A percentile compares a stretch with the other conserved stretches of the same genome.
These are phyloP conservation scores for Sphenostylis stenocarpa DNA, from an alignment of 306 rosid species.

Conservation along the genomic window DNA sequence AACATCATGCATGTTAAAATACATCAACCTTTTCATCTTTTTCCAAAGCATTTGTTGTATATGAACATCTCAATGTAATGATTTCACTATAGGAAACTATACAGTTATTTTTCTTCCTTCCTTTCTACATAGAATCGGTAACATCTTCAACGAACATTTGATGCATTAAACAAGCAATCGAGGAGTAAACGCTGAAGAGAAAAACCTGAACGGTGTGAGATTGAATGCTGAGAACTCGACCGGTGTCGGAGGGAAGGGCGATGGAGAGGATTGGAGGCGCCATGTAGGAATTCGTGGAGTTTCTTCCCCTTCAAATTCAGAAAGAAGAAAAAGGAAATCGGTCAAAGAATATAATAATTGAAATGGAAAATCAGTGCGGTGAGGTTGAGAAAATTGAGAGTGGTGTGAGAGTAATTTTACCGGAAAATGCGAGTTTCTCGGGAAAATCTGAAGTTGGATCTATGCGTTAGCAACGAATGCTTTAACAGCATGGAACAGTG, in stretches of 20 bases:
- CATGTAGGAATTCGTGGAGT: constrained; percentile 40
- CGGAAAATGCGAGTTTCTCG: constrained; percentile 39
- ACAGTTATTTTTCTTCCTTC: not conserved
- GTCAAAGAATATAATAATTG: not conserved
- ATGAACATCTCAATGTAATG: not conserved
- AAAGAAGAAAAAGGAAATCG: not conserved
- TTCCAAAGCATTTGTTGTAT: not conserved
- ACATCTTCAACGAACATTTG: not conserved
- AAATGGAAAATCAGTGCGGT: not conserved
- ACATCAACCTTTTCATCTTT: not conserved
- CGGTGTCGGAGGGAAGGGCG: constrained; percentile 67
- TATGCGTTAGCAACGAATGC: not conserved
- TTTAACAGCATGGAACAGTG: constrained; percentile 36
- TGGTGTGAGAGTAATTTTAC: constrained; percentile 14
- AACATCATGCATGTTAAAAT: not conserved
- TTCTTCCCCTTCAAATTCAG: constrained; percentile 28
- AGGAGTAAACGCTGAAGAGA: not conserved
- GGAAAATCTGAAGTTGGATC: not conserved
- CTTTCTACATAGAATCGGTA: not conserved
- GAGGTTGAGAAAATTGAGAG: not conserved
- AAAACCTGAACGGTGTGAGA: constrained; percentile 87
- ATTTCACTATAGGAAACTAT: not conserved
- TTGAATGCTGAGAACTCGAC: constrained; percentile 82
- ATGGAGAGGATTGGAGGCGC: constrained; percentile 74
- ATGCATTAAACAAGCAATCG: not conserved